A percentile compares a stretch with the other conserved stretches of the same genome.
These are phyloP conservation scores for Colletotrichum coccodes DNA, from an alignment of 2,329 filamentous ascomycete species.

Conservation along the genomic window DNA sequence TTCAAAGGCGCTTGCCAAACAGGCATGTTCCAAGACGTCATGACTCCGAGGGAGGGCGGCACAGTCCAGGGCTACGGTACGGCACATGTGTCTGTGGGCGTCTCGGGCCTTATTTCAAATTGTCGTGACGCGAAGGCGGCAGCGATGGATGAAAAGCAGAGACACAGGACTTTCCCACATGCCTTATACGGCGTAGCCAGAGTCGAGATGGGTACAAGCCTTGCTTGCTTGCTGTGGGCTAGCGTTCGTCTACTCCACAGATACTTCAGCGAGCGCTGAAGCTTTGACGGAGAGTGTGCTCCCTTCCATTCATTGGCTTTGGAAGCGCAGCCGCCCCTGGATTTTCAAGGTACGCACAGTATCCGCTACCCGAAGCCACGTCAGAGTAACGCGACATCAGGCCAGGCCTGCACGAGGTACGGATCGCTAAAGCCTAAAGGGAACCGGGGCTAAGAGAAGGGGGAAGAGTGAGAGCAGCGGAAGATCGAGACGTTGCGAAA, in stretches of 20 bases:
- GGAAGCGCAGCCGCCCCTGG: slow-evolving; percentile 25
- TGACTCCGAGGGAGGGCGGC: slow-evolving; percentile 13
- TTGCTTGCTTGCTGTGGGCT: neutral
- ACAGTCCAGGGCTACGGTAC: neutral
- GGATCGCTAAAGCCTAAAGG: neutral
- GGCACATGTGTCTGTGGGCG: neutral
- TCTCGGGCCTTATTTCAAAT: slow-evolving; percentile 9
- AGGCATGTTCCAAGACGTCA: slow-evolving; percentile 19
- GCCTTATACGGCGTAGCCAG: neutral
- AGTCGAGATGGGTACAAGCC: neutral
- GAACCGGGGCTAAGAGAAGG: neutral
- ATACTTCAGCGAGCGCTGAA: neutral
- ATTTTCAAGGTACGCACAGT: neutral
- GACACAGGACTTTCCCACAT: slow-evolving; percentile 5
- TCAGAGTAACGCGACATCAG: neutral
- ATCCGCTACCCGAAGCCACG: neutral
- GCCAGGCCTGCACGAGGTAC: neutral
- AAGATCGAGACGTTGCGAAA: neutral
- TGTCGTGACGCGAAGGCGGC: neutral
- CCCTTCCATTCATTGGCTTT: slow-evolving; percentile 7
- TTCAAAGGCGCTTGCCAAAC: neutral
- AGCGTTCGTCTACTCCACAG: neutral
- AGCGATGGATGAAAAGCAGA: neutral
- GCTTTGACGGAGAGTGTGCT: neutral
- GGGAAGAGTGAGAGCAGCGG: neutral